Conservation (phyloP, 768 basidiomycete species). For the Tephrocybe rancida region DNA sequence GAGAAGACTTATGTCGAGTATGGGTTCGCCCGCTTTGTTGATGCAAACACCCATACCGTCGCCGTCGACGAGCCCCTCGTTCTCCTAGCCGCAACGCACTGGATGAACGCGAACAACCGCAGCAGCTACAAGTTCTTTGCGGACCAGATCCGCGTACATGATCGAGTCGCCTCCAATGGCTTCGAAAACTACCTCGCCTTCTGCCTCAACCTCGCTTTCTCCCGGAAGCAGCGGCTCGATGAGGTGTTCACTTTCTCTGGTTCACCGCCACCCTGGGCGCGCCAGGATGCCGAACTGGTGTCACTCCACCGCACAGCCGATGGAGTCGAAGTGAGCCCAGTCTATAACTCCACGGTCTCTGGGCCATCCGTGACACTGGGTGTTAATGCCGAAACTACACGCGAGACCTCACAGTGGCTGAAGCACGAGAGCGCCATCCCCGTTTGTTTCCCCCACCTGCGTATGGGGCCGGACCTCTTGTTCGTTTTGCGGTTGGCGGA, state of each 20-base stretch:
- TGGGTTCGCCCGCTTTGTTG: slow-evolving; percentile 46
- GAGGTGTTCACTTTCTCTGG: slow-evolving; percentile 41
- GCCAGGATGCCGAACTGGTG: slow-evolving; percentile 38
- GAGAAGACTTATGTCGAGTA: slow-evolving; percentile 44
- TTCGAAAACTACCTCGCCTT: slow-evolving; percentile 48
- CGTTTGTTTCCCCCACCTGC: slow-evolving; percentile 41
- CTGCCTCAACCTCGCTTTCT: slow-evolving; percentile 41
- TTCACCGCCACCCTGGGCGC: slow-evolving; percentile 35
- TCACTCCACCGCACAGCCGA: slow-evolving; percentile 28
- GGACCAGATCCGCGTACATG: slow-evolving; percentile 33
- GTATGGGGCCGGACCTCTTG: slow-evolving; percentile 46
- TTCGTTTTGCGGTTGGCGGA: slow-evolving; percentile 40
- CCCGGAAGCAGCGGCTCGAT: slow-evolving; percentile 26
- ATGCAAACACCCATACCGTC: slow-evolving; percentile 38
- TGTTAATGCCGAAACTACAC: slow-evolving; percentile 35
- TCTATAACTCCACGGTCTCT: slow-evolving; percentile 26
- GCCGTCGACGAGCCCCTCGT: slow-evolving; percentile 47
- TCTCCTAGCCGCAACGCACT: slow-evolving; percentile 41
- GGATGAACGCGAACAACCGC: slow-evolving; percentile 38
- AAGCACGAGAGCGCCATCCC: slow-evolving; percentile 29
- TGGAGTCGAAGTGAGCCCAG: slow-evolving; percentile 29
- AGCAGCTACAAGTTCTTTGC: slow-evolving; percentile 40
- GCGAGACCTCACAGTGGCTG: slow-evolving; percentile 37
- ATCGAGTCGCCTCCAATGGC: slow-evolving; percentile 38
- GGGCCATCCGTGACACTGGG: slow-evolving; percentile 42